These are phyloP conservation scores for Curvularia lunata DNA, from an alignment of 2,329 filamentous ascomycete genomes.

Conservation along the genomic window DNA sequence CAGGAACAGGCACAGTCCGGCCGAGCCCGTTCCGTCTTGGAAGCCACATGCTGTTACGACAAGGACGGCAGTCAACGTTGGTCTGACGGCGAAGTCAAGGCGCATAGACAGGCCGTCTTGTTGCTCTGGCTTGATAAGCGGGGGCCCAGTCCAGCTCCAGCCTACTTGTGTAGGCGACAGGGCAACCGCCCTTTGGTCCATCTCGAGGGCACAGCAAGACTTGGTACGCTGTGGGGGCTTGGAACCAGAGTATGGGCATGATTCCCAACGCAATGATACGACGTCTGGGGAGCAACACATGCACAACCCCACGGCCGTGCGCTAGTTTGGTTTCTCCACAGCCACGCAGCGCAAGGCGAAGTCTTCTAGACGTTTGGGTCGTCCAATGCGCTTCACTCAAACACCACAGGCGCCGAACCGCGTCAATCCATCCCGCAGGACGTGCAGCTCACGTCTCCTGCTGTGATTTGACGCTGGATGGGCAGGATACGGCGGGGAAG, in stretches of 20 bases:
- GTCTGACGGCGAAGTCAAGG: neutral
- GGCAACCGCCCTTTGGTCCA: constrained; percentile 6
- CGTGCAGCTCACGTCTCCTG: constrained; percentile 13
- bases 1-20: constrained; percentile 3
- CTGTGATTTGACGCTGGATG: constrained; percentile 21
- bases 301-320: constrained; percentile 5
- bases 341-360: constrained; percentile 25
- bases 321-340: constrained; percentile 20
- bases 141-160: constrained; percentile 20
- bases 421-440: constrained; percentile 15
- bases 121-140: constrained; percentile 16
- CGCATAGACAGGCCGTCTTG: constrained; percentile 8
- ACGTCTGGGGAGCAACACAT: neutral
- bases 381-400: constrained; percentile 16
- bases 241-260: neutral
- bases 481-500: constrained; percentile 15
- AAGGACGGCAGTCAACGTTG: neutral
- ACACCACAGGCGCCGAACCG: constrained; percentile 17
- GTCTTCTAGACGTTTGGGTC: constrained; percentile 24
- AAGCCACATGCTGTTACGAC: constrained; percentile 2
- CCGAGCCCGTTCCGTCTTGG: constrained; percentile 11
- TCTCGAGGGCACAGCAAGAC: neutral
- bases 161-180: neutral
- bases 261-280: neutral
- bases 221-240: neutral